Evolutionary conservation across 1,139 yeast species (phyloP).

Genomic region (Zygoascus meyerae): DNA sequence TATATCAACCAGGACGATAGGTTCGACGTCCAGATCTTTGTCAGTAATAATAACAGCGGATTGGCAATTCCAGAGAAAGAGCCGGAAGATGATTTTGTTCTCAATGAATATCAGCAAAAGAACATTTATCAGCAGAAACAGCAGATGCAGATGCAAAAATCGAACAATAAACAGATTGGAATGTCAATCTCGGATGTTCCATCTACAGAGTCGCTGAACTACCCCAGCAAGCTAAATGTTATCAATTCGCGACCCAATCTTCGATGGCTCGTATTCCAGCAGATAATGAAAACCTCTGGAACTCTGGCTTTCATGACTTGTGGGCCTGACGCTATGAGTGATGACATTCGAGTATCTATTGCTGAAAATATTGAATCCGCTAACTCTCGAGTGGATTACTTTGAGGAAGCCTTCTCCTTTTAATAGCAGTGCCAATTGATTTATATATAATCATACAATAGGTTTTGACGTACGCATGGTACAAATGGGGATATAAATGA

Average conservation of each 20-base stretch:
- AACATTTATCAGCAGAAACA: neutral
- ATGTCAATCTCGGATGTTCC: neutral
- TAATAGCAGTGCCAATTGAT: neutral
- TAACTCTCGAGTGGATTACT: conserved; percentile 30
- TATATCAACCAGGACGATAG: conserved; percentile 10
- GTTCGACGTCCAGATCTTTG: conserved; percentile 14
- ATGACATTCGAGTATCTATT: conserved; percentile 40
- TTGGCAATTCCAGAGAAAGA: neutral
- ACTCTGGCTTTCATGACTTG: conserved; percentile 20
- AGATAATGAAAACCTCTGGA: conserved; percentile 8
- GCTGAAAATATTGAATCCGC: conserved; percentile 16
- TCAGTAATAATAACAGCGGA: conserved; percentile 3
- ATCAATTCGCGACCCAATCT: conserved; percentile 10
- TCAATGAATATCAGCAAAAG: neutral
- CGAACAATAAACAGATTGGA: neutral
- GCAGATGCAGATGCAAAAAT: neutral
- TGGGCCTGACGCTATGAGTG: conserved; percentile 24
- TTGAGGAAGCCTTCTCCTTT: conserved; percentile 33
- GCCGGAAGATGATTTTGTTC: neutral
- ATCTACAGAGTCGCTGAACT: neutral
- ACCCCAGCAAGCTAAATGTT: neutral
- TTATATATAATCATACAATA: too few relatives aligned
- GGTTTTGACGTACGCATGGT: too few relatives aligned
- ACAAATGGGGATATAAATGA: too few relatives aligned
- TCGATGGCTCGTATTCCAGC: conserved; percentile 8